These are phyloP conservation scores for Catharanthus roseus DNA, from an alignment of 257 asterid species.

Conservation along the genomic window DNA sequence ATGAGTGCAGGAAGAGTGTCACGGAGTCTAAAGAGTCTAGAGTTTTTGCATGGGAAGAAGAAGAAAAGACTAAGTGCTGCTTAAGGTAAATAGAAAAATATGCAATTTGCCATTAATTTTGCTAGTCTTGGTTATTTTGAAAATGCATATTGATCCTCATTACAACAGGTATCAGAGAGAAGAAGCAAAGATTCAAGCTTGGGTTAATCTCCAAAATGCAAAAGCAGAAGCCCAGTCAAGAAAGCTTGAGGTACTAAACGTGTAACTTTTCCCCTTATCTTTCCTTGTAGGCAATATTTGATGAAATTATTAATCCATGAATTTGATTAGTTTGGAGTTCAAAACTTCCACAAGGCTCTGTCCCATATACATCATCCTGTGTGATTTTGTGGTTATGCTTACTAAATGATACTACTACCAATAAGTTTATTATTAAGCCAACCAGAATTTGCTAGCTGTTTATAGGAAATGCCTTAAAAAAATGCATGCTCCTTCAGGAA, in stretches of 20 bases:
- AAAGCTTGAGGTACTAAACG: slow-evolving; percentile 79
- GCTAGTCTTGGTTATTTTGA: neutral
- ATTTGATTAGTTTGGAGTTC: neutral
- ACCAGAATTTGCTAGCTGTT: neutral
- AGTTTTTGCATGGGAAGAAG: slow-evolving; percentile 71
- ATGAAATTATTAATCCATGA: neutral
- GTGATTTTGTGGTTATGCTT: neutral
- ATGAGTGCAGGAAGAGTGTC: slow-evolving; percentile 52
- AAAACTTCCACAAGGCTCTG: too few relatives aligned
- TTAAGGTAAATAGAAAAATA: slow-evolving; percentile 39
- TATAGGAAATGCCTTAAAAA: too few relatives aligned
- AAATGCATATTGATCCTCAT: slow-evolving; percentile 4
- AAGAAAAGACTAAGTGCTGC: slow-evolving; percentile 73
- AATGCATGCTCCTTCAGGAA: neutral
- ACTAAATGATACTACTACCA: neutral
- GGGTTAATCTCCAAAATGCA: slow-evolving; percentile 94
- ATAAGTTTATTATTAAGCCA: neutral
- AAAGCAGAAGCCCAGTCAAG: slow-evolving; percentile 98
- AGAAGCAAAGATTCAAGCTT: slow-evolving; percentile 93
- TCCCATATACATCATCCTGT: neutral
- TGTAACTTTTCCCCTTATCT: neutral
- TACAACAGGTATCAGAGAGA: slow-evolving; percentile 82
- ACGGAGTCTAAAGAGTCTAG: slow-evolving; percentile 53
- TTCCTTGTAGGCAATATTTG: neutral
- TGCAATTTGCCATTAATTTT: neutral